Base-by-base conservation (phyloP, 495 filamentous ascomycete species). In the Podospora pseudocomata region DNA sequence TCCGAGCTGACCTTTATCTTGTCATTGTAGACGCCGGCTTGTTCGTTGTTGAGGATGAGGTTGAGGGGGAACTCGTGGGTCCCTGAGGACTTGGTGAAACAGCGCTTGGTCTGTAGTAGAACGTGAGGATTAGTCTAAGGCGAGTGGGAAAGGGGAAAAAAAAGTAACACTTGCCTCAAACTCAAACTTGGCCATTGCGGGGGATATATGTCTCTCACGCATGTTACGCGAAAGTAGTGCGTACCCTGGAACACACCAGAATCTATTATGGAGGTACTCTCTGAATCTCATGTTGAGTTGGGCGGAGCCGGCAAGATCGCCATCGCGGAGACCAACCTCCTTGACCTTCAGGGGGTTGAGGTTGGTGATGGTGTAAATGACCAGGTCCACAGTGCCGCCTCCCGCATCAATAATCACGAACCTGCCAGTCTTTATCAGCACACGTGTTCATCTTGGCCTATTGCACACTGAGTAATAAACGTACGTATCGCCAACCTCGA, bases 321-420 rank as follows among this genome's bases (percentile, higher is more conserved):
- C 86, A 77, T 70, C 81, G n/a, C 84, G 84, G 5, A 76, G 75
- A 4, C 82, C 80, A 16, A 80, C 80, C 67, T 86, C 84, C 54
- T 81, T 74, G 3, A 86, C 77, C 67, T 81, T 73, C 1, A 86
- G 76, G n/a, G 84, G 84, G 23, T 79, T 74, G 3, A 84, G 73
- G 19, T 78, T 74, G 18, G 81, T 82, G 64, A 90, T 82, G 65
- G 83, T 83, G 77, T 88, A 81, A 1, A 78, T 78, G 18, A 88
- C 86, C 9, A 87, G 72, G 65, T 88, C 86, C 0, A 88, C 86
- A 0, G 86, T 88, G 6, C 85, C 87, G 0, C 86, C 87, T 30
- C 86, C 85, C 0, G 85, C 86, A 74, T 89, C 87, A 65, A 84
- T 84, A 2, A 89, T 67, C 27, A 88, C 78, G 56, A 89, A 84